Evolutionary conservation across 2,329 filamentous ascomycete species (phyloP), one percentile per base, ranked within the genome.

Genomic region (Epichloe festucae): DNA sequence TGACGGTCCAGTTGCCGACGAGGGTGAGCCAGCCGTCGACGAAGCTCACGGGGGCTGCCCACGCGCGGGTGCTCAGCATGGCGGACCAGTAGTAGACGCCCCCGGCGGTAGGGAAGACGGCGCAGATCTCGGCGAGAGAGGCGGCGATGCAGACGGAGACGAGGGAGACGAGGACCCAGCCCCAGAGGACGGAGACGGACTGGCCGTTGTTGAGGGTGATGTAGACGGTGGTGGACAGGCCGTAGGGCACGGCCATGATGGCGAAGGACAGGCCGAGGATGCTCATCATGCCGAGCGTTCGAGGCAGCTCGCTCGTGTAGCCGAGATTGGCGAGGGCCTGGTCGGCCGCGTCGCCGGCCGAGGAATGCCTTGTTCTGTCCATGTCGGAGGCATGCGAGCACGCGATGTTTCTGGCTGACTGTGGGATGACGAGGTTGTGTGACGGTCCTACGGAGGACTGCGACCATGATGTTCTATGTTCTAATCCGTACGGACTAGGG

Each of bases 71-170:
- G 53, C 77, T 75, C 57, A 88, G 74, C 60, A 80, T 72, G 52
- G 84, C 82, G 7, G 82, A 84, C 84, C 84, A 88, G 67, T 88
- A 84, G 60, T 88, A 88, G 65, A 84, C 76, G 34, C 78, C 81
- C 57, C 78, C 78, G 12, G 77, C 77, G 4, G 72, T 76, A 0
- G 73, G 73, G 57, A 78, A 86, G n/a, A 82, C 81, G 5, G 81
- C 83, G 53, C 85, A 73, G 59, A 86, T 89, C 64, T 89, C 85
- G 54, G 84, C 84, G 41, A 89, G 73, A 15, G 81, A 86, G 12
- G 82, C 77, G 27, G 84, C 82, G 54, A 88, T 76, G 61, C 81
- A 86, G 45, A 88, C 62, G 56, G 87, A 88, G 68, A 85, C 87
- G 54, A 87, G 62, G 45, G 82, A 79, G 34, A 81, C 78, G 17